Evolutionary conservation across 2,329 filamentous ascomycete species (phyloP).

Genomic region (Venturiaceae sp.): DNA sequence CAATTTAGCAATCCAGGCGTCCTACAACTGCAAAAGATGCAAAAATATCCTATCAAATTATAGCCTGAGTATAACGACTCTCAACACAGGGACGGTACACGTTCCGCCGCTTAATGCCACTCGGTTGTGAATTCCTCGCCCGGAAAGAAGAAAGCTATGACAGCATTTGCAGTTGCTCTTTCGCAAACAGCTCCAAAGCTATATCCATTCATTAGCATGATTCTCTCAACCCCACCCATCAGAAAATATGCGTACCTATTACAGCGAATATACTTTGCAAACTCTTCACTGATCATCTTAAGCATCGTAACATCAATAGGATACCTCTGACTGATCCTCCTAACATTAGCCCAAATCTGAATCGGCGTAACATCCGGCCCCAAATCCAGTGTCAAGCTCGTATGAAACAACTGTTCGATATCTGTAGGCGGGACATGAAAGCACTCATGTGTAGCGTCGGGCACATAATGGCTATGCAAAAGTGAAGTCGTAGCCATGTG

Average conservation of each 20-base stretch:
- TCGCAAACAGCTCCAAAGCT: conserved; percentile 2
- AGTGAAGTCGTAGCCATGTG: not conserved
- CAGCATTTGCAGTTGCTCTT: not conserved
- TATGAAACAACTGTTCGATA: not conserved
- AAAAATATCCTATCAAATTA: too few relatives aligned
- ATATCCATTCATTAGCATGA: not conserved
- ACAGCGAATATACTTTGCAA: conserved; percentile 4
- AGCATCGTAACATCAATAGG: not conserved
- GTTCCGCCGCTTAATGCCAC: not conserved
- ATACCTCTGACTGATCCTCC: not conserved
- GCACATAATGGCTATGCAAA: not conserved
- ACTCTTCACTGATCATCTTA: not conserved
- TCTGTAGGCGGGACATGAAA: not conserved
- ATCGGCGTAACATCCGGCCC: conserved; percentile 4
- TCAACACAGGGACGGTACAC: too few relatives aligned
- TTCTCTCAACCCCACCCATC: not conserved
- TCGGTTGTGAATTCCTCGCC: not conserved
- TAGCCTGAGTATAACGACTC: too few relatives aligned
- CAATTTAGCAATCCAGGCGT: too few relatives aligned
- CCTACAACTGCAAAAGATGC: too few relatives aligned
- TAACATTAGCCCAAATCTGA: conserved; percentile 5
- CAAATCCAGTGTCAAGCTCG: not conserved
- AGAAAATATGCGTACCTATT: not conserved
- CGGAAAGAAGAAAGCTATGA: conserved; percentile 2
- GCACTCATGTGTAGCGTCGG: not conserved